Conservation (phyloP, 176 grass and related monocot species). For the Tillandsia fasciculata region DNA sequence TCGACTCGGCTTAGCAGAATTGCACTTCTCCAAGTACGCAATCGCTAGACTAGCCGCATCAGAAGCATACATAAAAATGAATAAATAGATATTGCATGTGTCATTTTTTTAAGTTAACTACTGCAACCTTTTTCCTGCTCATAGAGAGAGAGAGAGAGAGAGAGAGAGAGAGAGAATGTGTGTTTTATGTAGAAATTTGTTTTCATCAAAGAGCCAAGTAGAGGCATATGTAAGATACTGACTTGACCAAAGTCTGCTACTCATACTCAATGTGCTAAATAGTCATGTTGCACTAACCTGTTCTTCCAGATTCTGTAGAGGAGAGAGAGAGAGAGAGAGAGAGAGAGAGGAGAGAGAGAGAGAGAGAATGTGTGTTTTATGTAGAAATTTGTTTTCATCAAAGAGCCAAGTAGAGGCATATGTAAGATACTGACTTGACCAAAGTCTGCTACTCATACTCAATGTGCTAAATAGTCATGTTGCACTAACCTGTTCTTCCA, state of each 20-base stretch:
- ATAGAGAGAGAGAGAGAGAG: background rate
- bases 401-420: background rate
- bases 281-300: conserved; percentile 44
- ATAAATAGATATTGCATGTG: too few species aligned
- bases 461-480: background rate
- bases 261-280: background rate
- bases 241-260: background rate
- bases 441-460: background rate
- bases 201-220: background rate
- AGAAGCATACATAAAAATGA: too few species aligned
- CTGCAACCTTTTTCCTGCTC: too few species aligned
- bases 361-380: background rate
- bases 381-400: background rate
- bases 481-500: conserved; percentile 72
- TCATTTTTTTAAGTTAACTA: too few species aligned
- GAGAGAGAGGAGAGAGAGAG: background rate
- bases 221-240: background rate
- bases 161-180: background rate
- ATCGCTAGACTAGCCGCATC: too few species aligned
- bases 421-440: conserved; percentile 2
- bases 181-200: background rate
- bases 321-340: background rate
- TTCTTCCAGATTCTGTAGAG: conserved; percentile 60
- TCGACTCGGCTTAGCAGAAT: too few species aligned
- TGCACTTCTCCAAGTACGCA: too few species aligned